Percentiles rank a stretch among this genome's conserved stretches.
Conservation (phyloP, 2,329 filamentous ascomycete species). For the Hymenoscyphus fructigenus region DNA sequence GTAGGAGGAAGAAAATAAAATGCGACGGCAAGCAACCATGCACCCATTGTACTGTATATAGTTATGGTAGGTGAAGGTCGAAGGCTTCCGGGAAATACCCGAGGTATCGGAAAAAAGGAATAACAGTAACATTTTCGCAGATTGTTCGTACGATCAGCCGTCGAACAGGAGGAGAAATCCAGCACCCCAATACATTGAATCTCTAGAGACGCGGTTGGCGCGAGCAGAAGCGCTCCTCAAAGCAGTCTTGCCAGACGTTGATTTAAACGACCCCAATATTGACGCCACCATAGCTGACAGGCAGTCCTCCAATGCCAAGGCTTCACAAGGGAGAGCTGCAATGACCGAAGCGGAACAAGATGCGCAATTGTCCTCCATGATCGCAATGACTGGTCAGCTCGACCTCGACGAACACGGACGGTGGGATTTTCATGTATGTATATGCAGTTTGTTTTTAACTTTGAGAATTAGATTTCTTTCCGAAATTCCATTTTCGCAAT, state of each 20-base stretch:
- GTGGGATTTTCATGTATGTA: conserved; percentile 75
- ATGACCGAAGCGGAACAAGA: conserved; percentile 51
- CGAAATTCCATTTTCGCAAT: background rate
- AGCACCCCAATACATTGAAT: conserved; percentile 72
- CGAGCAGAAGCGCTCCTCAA: conserved; percentile 67
- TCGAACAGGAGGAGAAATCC: conserved; percentile 74
- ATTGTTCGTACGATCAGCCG: conserved; percentile 75
- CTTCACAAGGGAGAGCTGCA: conserved; percentile 22
- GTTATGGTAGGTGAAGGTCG: conserved; percentile 70
- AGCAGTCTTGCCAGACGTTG: conserved; percentile 62
- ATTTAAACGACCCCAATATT: conserved; percentile 78
- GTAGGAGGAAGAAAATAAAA: conserved; percentile 83
- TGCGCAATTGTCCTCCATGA: conserved; percentile 86
- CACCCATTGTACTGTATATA: conserved; percentile 97
- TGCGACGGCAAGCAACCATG: conserved; percentile 75
- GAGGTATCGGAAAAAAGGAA: background rate
- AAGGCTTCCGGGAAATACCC: background rate
- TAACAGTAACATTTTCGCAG: conserved; percentile 41
- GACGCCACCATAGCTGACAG: conserved; percentile 73
- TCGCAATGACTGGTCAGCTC: conserved; percentile 85
- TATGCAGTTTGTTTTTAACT: no score
- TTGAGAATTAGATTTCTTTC: background rate
- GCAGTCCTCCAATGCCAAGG: conserved; percentile 36
- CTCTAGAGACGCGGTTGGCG: conserved; percentile 65
- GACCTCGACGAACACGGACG: conserved; percentile 89